Evolutionary conservation across 2,329 filamentous ascomycete genomes (phyloP), one percentile per base, ranked within the genome.

Genomic region (Chrysoporthe puriensis): DNA sequence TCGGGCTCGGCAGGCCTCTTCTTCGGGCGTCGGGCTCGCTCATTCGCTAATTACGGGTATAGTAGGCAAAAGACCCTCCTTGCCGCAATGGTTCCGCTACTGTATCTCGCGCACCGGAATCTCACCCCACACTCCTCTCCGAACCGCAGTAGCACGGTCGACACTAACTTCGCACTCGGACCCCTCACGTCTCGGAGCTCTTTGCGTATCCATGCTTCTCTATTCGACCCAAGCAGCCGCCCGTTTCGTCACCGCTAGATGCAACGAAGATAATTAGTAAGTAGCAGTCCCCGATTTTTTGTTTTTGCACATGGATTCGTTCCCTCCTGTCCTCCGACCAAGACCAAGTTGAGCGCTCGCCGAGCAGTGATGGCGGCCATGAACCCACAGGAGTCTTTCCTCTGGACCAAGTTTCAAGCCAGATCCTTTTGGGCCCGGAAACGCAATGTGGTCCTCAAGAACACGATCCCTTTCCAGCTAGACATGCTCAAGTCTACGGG

Each of bases 401-500:
- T 42, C 16, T 68, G 62, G 62, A 68, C 66, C 26, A 56, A 16
- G 16, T 65, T 68, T 46, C 62, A 68, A 26, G 62, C 57, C 16
- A 16, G 36, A 4, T 68, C 66, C n/a, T 68, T 68, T 42, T 68
- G 66, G 66, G 66, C 57, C 4, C 66, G 66, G n/a, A 68, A 62
- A 32, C 66, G 66, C 62, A 66, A 62, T 52, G 66, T 68, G 4
- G 66, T 62, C 2, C 63, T 68, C 14, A 62, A 65, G 9, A 57
- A 65, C n/a, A 68, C 66, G 0, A 66, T 68, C n/a, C 66, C 66
- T 6, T 68, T 68, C 48, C 66, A 68, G 21, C 18, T 68, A 43
- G 66, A 68, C 7, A 68, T 68, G 66, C 63, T 68, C 18, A 68
- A 68, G 26, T 58, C 62, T 2, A 87, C 85, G 2, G 86, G 86